Percentiles rank a stretch among this genome's conserved stretches.
These are phyloP conservation scores for Colletotrichum falcatum DNA, from an alignment of 2,329 filamentous ascomycete genomes.

Conservation along the genomic window DNA sequence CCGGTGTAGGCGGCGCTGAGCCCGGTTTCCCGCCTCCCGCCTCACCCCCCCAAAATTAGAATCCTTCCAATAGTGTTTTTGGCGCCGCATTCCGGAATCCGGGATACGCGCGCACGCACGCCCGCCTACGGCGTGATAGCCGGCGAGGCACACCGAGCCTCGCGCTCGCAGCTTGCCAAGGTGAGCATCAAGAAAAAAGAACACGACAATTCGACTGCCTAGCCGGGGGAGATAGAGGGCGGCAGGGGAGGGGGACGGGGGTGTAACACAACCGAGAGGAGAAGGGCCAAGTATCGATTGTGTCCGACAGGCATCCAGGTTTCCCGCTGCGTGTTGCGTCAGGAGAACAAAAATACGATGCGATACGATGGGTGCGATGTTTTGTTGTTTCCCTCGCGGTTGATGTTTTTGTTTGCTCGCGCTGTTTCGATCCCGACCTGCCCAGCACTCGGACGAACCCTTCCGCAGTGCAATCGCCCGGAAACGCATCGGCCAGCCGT, in stretches of 20 bases:
- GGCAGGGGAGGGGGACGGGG: background rate
- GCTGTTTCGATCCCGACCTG: background rate
- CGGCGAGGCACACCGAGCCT: background rate
- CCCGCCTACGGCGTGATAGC: background rate
- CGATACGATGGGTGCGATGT: background rate
- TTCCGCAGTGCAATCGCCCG: background rate
- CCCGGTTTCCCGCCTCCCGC: background rate
- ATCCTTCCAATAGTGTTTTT: background rate
- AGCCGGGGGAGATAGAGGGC: background rate
- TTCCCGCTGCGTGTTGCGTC: conserved; percentile 1
- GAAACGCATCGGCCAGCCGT: background rate
- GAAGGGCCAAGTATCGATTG: conserved; percentile 24
- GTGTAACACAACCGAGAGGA: background rate
- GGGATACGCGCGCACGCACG: background rate
- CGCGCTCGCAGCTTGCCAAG: background rate
- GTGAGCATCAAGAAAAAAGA: background rate
- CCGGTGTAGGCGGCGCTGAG: background rate
- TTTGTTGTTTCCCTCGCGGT: background rate
- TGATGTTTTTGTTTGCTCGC: conserved; percentile 5
- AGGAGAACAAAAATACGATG: background rate
- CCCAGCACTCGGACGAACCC: background rate
- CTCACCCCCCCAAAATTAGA: conserved; percentile 13
- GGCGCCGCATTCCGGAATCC: background rate
- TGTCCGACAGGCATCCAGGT: conserved; percentile 18
- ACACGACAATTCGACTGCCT: background rate